Evolutionary conservation across 2,329 filamentous ascomycete genomes (phyloP), one percentile per base, ranked within the genome.

Genomic region (Hypoxylon sp.): DNA sequence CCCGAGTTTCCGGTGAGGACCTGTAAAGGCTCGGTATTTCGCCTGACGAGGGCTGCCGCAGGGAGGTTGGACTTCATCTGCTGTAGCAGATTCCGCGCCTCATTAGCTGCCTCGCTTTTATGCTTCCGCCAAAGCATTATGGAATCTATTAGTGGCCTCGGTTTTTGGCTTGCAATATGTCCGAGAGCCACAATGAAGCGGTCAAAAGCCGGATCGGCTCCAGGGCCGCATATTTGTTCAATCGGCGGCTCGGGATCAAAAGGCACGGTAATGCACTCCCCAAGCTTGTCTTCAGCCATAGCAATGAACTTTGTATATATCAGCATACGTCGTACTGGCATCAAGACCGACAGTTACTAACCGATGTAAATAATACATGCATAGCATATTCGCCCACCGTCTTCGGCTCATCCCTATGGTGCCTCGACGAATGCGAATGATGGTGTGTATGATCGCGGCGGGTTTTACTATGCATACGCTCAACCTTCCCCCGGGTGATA

Each of bases 101-200:
- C 88, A 73, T 89, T 91, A 29, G 94, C 94, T 22, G 92, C 90
- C 80, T 98, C 95, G 71, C 94, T 97, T 83, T 98, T 98, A 71
- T 90, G 93, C 80, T 98, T 98, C 62, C 96, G 90, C 96, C 96
- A 99, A 33, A 97, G 87, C 93, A 99, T 99, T 79, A 99, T 94
- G 19, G 93, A 94, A 80, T 99, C 96, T 75, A 99, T 98, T 57
- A 99, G 82, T 4, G 94, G 93, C 78, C 97, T 98, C 4, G 97
- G 97, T 77, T 97, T 97, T 73, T 94, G 92, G 66, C 94, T 92
- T 59, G 95, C 94, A 76, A 99, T 97, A 78, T 98, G 95, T 3
- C 96, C 96, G 42, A 99, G 86, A 14, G 97, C 96, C 29, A 91
- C 90, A 71, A 99, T 97, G 75, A 97, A 88, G 81, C 98, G 95